Conservation (phyloP, 192 early-diverging fungal genomes). For the Umbelopsis ramanniana region DNA sequence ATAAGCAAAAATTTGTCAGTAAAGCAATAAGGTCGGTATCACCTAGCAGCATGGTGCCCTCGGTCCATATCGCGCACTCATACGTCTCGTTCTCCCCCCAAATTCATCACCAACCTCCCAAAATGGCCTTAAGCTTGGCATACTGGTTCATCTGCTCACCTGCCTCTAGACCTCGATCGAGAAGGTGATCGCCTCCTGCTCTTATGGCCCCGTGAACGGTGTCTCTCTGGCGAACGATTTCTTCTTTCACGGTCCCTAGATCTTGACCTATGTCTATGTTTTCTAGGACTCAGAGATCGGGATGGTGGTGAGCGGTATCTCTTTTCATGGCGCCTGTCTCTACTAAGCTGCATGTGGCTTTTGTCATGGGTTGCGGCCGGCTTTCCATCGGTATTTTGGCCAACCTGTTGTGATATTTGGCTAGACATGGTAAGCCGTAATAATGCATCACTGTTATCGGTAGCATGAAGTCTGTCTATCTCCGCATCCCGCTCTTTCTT, state of each 20-base stretch:
- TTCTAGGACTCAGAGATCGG: not conserved
- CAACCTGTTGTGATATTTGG: not conserved
- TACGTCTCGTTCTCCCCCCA: not conserved
- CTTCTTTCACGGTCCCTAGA: constrained; percentile 23
- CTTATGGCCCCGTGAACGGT: constrained; percentile 21
- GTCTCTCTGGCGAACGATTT: not conserved
- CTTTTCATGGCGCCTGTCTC: not conserved
- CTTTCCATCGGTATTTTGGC: not conserved
- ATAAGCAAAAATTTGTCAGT: too few relatives aligned
- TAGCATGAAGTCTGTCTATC: constrained; percentile 31
- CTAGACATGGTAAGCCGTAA: constrained; percentile 8
- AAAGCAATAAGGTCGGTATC: too few relatives aligned
- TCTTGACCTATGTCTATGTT: constrained; percentile 21
- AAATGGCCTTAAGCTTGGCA: constrained; percentile 13
- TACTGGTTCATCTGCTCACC: constrained; percentile 16
- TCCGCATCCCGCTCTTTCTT: constrained; percentile 42
- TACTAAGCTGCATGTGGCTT: not conserved
- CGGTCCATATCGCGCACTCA: not conserved
- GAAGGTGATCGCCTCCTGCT: constrained; percentile 20
- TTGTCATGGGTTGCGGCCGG: not conserved
- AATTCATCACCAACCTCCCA: not conserved
- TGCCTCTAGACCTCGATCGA: constrained; percentile 22
- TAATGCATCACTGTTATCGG: constrained; percentile 7
- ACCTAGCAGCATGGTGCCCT: too few relatives aligned
- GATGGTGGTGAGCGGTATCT: constrained; percentile 22